phyloP scores from a whole-genome alignment of 2,329 filamentous ascomycete genomes.

The Coniochaeta prunicola region DNA sequence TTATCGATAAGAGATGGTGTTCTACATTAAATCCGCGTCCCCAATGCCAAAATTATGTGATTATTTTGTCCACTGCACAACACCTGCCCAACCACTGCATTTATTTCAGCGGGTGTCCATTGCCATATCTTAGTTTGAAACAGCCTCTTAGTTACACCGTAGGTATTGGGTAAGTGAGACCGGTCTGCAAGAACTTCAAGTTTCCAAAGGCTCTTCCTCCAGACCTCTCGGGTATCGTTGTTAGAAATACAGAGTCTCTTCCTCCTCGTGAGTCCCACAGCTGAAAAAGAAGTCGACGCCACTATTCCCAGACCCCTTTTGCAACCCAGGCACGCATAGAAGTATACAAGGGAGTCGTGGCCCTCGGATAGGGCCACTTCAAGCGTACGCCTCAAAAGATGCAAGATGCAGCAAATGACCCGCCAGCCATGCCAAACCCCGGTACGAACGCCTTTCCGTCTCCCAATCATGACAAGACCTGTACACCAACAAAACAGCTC shows the following conservation, averaged over 20 bases:
- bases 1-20: not conserved
- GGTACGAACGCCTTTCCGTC: not conserved
- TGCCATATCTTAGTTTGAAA: not conserved
- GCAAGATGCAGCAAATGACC: slow-evolving; percentile 9
- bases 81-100: not conserved
- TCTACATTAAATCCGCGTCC: not conserved
- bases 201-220: not conserved
- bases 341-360: slow-evolving; percentile 7
- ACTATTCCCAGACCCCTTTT: slow-evolving; percentile 6
- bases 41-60: not conserved
- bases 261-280: slow-evolving; percentile 1
- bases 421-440: not conserved
- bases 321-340: slow-evolving; percentile 1
- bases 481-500: not conserved
- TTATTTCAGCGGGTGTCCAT: not conserved
- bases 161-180: slow-evolving; percentile 6
- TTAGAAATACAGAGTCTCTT: slow-evolving; percentile 14
- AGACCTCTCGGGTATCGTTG: slow-evolving; percentile 21
- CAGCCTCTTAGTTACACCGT: not conserved
- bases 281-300: slow-evolving; percentile 2
- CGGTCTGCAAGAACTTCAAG: not conserved
- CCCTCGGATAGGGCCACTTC: not conserved
- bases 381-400: not conserved
- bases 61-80: no score
- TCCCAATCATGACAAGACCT: slow-evolving; percentile 1